These are phyloP conservation scores for Xanthoconium purpureum DNA, from an alignment of 768 basidiomycete genomes.

Conservation along the genomic window DNA sequence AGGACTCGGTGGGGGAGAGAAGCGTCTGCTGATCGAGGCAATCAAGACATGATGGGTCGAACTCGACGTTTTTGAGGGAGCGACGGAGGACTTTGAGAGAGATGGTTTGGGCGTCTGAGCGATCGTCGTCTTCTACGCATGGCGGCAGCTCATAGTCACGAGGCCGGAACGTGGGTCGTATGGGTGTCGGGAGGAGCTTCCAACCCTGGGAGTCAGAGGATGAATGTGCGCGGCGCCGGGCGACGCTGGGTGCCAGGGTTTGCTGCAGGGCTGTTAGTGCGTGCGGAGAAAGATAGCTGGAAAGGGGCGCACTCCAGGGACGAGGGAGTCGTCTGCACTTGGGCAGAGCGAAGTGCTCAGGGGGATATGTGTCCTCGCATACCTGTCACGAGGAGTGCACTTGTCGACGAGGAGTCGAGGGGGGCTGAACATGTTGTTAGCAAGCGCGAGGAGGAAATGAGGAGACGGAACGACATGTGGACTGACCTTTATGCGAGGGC, in stretches of 20 bases:
- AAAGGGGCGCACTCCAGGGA: slow-evolving; percentile 18
- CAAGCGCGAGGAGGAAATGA: background rate
- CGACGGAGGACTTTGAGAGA: slow-evolving; percentile 33
- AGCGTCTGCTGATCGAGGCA: slow-evolving; percentile 43
- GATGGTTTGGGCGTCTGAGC: slow-evolving; percentile 26
- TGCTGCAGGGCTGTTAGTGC: slow-evolving; percentile 16
- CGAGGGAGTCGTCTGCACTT: slow-evolving; percentile 28
- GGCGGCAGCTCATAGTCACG: slow-evolving; percentile 33
- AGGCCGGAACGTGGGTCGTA: slow-evolving; percentile 34
- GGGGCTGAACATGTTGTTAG: slow-evolving; percentile 16
- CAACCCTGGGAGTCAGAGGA: slow-evolving; percentile 34
- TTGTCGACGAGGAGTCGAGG: slow-evolving; percentile 33
- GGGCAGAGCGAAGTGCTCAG: slow-evolving; percentile 25
- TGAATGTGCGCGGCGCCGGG: slow-evolving; percentile 32
- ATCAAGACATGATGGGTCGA: slow-evolving; percentile 41
- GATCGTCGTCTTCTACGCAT: slow-evolving; percentile 28
- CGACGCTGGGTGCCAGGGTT: slow-evolving; percentile 2
- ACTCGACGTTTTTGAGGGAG: slow-evolving; percentile 35
- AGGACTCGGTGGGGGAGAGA: slow-evolving; percentile 38
- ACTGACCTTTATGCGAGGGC: slow-evolving; percentile 23
- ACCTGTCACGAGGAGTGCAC: slow-evolving; percentile 34
- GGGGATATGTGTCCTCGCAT: slow-evolving; percentile 31
- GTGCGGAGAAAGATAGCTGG: background rate
- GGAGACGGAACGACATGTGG: background rate
- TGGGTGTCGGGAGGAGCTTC: slow-evolving; percentile 32